Conservation (phyloP, 352 stramenopile genomes). For the Lagenidium giganteum region DNA sequence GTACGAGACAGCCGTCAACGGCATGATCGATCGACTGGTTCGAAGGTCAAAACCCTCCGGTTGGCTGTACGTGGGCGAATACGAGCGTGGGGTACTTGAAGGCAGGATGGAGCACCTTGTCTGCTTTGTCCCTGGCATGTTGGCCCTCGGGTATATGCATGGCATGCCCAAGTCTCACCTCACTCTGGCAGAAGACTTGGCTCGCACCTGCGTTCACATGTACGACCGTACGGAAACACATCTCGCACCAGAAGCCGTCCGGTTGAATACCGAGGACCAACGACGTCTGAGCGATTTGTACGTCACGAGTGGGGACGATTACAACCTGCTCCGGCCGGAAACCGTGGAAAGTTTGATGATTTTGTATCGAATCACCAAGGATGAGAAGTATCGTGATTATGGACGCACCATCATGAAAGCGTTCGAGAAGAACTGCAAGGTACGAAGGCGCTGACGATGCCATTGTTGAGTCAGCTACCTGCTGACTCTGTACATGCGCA, state of each 20-base stretch:
- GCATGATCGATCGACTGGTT: too few relatives aligned
- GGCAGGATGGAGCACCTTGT: constrained; percentile 93
- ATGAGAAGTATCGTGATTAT: constrained; percentile 94
- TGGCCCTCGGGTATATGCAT: constrained; percentile 83
- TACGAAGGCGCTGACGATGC: constrained; percentile 17
- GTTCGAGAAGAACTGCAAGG: constrained; percentile 91
- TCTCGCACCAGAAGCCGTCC: constrained; percentile 91
- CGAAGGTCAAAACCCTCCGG: too few relatives aligned
- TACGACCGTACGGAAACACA: constrained; percentile 86
- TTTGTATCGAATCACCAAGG: constrained; percentile 92
- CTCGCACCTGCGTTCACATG: constrained; percentile 72
- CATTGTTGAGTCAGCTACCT: too few relatives aligned
- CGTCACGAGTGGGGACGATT: constrained; percentile 18
- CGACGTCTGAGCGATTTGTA: background rate
- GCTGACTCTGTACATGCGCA: constrained; percentile 23
- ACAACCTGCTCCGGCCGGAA: constrained; percentile 96
- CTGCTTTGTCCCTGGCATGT: constrained; percentile 94
- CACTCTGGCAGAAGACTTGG: constrained; percentile 41
- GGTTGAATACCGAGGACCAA: constrained; percentile 60
- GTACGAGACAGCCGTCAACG: constrained; percentile 41
- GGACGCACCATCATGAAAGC: constrained; percentile 94
- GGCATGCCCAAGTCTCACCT: constrained; percentile 4
- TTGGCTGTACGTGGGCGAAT: constrained; percentile 51
- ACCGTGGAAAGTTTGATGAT: constrained; percentile 95
- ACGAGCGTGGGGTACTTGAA: constrained; percentile 34